Evolutionary conservation across 345 rosid genomes (phyloP).

Genomic region (Leavenworthia alabamica): DNA sequence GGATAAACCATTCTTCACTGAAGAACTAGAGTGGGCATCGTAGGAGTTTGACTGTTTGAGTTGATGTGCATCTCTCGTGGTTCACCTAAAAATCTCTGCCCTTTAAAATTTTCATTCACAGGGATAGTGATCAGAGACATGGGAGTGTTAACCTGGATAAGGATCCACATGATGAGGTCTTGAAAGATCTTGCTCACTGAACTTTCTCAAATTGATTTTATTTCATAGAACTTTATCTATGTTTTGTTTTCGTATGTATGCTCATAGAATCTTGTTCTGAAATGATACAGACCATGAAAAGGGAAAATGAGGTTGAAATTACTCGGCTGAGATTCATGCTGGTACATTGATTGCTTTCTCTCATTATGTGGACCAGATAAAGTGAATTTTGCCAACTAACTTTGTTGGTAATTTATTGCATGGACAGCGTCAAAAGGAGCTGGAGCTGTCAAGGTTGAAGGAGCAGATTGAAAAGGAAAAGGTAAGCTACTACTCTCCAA

Average conservation of each 20-base stretch:
- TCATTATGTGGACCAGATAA: background rate
- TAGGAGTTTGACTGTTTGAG: background rate
- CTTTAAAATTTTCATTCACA: conserved; percentile 21
- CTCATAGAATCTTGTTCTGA: conserved; percentile 20
- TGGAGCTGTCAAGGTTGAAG: conserved; percentile 67
- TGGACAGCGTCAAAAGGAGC: conserved; percentile 71
- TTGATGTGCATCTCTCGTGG: background rate
- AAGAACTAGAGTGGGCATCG: background rate
- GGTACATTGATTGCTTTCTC: conserved; percentile 44
- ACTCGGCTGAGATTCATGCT: conserved; percentile 63
- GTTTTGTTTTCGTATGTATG: background rate
- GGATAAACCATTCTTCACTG: background rate
- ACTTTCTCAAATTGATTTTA: background rate
- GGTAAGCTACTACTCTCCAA: conserved; percentile 35
- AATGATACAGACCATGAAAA: conserved; percentile 39
- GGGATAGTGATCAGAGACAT: conserved; percentile 29
- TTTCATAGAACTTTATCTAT: background rate
- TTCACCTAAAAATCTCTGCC: background rate
- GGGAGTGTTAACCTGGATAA: conserved; percentile 31
- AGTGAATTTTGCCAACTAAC: conserved; percentile 1
- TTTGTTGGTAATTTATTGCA: conserved; percentile 12
- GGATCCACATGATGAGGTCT: conserved; percentile 49
- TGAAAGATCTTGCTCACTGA: conserved; percentile 9
- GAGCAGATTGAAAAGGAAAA: conserved; percentile 83
- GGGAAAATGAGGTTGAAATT: conserved; percentile 50